phyloP scores from a whole-genome alignment of 192 early-diverging fungal genomes.

The Chytriomyces hyalinus region DNA sequence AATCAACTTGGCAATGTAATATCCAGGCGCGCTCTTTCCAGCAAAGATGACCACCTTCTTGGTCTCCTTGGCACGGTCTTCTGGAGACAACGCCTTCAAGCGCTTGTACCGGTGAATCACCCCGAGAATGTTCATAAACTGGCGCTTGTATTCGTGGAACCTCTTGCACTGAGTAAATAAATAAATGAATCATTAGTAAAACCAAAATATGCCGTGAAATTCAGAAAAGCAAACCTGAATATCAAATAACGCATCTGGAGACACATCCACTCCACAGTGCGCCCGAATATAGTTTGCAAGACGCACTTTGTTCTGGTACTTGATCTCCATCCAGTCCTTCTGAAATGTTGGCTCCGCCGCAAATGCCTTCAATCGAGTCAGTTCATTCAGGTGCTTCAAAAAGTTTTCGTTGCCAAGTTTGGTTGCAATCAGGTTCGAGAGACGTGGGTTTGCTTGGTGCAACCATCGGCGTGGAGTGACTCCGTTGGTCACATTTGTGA shows the following conservation, averaged over 20 bases:
- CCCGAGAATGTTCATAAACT: slow-evolving; percentile 97
- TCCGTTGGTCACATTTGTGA: slow-evolving; percentile 98
- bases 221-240: slow-evolving; percentile 65
- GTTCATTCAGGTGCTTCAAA: slow-evolving; percentile 64
- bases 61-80: slow-evolving; percentile 69
- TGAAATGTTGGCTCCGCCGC: slow-evolving; percentile 76
- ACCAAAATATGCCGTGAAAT: slow-evolving; percentile 11
- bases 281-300: slow-evolving; percentile 82
- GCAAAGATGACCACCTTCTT: slow-evolving; percentile 93
- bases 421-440: slow-evolving; percentile 81
- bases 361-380: slow-evolving; percentile 68
- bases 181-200: slow-evolving; percentile 1
- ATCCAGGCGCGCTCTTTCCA: slow-evolving; percentile 97
- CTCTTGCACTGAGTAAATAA: slow-evolving; percentile 76
- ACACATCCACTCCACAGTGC: slow-evolving; percentile 74
- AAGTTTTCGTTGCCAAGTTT: slow-evolving; percentile 77
- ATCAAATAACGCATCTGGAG: slow-evolving; percentile 91
- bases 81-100: slow-evolving; percentile 79
- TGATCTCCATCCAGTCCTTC: slow-evolving; percentile 86
- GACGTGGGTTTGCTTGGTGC: slow-evolving; percentile 91
- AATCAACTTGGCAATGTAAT: slow-evolving; percentile 97
- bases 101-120: slow-evolving; percentile 93
- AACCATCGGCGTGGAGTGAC: slow-evolving; percentile 95
- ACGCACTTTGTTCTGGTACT: slow-evolving; percentile 87
- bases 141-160: slow-evolving; percentile 99